phyloP scores from a whole-genome alignment of 768 basidiomycete genomes.

The Phaeolepiota aurea region DNA sequence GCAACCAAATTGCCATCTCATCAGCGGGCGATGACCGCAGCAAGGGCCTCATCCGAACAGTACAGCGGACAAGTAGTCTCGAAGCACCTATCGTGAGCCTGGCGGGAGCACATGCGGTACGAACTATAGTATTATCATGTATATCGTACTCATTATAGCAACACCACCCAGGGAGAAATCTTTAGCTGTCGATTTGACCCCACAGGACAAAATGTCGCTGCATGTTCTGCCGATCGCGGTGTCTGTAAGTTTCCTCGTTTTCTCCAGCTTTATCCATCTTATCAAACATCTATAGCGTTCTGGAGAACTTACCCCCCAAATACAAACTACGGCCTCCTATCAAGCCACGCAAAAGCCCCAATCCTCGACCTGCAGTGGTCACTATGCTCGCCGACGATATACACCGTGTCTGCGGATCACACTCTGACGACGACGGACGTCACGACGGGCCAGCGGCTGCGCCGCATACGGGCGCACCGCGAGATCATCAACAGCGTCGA shows the following conservation, averaged over 20 bases:
- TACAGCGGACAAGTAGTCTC: conserved; percentile 88
- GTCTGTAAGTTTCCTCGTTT: conserved; percentile 56
- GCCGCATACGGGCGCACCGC: conserved; percentile 80
- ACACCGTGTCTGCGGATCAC: conserved; percentile 89
- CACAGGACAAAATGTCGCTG: conserved; percentile 88
- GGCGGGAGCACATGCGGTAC: conserved; percentile 77
- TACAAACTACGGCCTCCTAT: conserved; percentile 84
- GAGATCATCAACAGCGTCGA: conserved; percentile 90
- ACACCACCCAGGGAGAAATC: conserved; percentile 60
- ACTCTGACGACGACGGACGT: conserved; percentile 70
- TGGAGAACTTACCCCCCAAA: conserved; percentile 93
- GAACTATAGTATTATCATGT: conserved; percentile 14
- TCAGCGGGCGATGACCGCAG: conserved; percentile 63
- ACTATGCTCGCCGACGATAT: conserved; percentile 60
- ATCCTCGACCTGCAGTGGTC: conserved; percentile 93
- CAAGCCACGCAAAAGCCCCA: conserved; percentile 80
- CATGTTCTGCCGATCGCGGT: conserved; percentile 82
- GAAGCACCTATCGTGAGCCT: conserved; percentile 93
- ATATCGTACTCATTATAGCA: conserved; percentile 6
- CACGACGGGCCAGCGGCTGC: conserved; percentile 73
- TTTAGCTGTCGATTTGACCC: conserved; percentile 91
- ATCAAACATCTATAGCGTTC: conserved; percentile 41
- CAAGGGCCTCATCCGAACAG: conserved; percentile 74
- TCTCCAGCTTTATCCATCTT: background rate
- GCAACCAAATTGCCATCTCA: conserved; percentile 71